Base-by-base conservation (phyloP, 2,329 filamentous ascomycete genomes). In the Nakataea oryzae region DNA sequence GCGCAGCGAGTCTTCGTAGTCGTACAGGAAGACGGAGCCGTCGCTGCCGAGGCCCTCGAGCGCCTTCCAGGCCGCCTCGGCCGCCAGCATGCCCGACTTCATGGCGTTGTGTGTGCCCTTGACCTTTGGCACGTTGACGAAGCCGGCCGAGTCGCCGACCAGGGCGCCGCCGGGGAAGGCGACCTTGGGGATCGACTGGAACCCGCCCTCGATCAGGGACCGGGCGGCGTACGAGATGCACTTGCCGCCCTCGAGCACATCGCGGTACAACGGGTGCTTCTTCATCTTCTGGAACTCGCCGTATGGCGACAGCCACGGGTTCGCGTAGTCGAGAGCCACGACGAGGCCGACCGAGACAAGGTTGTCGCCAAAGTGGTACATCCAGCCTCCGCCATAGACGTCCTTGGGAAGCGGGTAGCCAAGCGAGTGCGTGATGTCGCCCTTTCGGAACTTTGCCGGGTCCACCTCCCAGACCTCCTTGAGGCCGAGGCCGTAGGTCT, bases 321-420 rank as follows among this genome's bases (percentile, higher is more conserved):
- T 99, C 55, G 90, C 82, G 74, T 99, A 99, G 79, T 99, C 95
- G 61, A 99, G 82, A 28, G 93, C 93, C 50, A 96, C 90, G 13
- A 99, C 95, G 24, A 97, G 81, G 28, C 95, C 95, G 62, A 99
- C 81, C 67, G 87, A 92, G 64, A 99, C 93, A 69, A 97, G 84
- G 75, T 97, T 99, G 69, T 99, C 93, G 50, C 93, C 95, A 74
- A 97, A 99, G 75, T 99, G 95, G 72, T 99, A 99, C 90, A 99
- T 93, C 87, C 92, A 99, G n/a, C 90, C 92, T 67, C 95, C 95
- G 67, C 95, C 95, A 72, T 99, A 99, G 11, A 93, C 95, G 72
- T 97, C 89, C 68, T 82, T 85, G 21, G 91, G 85, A 57, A 99
- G 77, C 26, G 95, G 95, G 71, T 96, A 97, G 26, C 95, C 95